Evolutionary conservation across 192 early-diverging fungal species (phyloP), one percentile per base, ranked within the genome.

Genomic region (Entophlyctis luteolus): DNA sequence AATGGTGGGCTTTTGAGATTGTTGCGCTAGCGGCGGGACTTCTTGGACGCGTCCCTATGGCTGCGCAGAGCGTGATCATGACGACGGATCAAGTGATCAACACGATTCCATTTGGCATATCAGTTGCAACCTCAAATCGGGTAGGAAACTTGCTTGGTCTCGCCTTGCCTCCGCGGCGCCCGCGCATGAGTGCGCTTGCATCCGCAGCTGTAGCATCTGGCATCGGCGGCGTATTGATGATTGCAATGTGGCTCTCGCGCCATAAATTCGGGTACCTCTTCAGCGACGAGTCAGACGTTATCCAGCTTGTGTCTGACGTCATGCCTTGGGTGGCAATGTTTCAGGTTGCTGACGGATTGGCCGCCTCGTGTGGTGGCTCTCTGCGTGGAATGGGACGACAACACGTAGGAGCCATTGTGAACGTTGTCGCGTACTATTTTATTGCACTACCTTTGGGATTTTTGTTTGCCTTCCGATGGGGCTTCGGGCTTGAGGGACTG

Each of bases 81-180:
- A 92, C 90, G 16, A 89, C 88, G 27, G 81, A 86, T 3, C 77
- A 81, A 54, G 65, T 90, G 36, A 71, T 88, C 3, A 90, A 90
- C 59, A 88, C 87, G 12, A 80, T 92, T 18, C 92, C 92, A 1
- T 80, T 89, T 49, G 91, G 91, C 42, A 75, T 96, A 12, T 79
- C 88, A 31, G 85, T 97, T 54, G 93, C 88, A 0, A 83, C 86
- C 0, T 85, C 90, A 10, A 92, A 88, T 45, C 79, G 96, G 12
- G 86, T 95, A 27, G 94, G 82, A 5, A 65, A 65, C 33, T 47
- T 50, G 1, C 35, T 65, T 10, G 63, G 63, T 10, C 25, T 50
- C 10, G 49, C 8, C 12, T 12, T n/a, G 16, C 49, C 63, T 20
- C 22, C 50, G 27, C 47, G 49, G 5, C 48, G 31, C 6, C n/a